A percentile compares a stretch with the other conserved stretches of the same genome.
These are phyloP conservation scores for Fusarium redolens DNA, from an alignment of 2,329 filamentous ascomycete species.

Conservation along the genomic window DNA sequence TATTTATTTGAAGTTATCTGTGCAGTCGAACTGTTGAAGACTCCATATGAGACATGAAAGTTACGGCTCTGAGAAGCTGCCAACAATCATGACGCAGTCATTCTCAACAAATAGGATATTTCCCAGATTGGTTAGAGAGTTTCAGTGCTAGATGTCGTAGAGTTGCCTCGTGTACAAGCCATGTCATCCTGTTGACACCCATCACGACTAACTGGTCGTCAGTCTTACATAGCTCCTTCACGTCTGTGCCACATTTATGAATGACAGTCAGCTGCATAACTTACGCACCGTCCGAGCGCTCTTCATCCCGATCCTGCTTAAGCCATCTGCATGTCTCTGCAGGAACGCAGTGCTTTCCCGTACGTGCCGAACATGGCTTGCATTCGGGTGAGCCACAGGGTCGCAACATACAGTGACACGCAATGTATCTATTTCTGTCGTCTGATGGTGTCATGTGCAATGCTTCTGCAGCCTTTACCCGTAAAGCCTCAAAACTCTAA, in stretches of 20 bases:
- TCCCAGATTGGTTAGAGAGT: neutral
- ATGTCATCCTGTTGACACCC: neutral
- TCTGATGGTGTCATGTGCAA: conserved; percentile 7
- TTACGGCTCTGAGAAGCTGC: no score
- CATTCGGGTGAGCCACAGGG: neutral
- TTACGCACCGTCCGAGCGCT: neutral
- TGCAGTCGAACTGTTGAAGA: neutral
- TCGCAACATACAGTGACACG: neutral
- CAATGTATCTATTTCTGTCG: neutral
- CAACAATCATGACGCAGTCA: neutral
- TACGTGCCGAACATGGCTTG: neutral
- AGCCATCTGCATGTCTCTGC: neutral
- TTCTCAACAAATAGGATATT: neutral
- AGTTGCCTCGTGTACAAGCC: neutral
- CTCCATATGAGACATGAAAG: neutral
- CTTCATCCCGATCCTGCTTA: neutral
- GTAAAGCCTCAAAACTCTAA: conserved; percentile 9
- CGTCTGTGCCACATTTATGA: neutral
- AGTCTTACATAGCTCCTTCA: neutral
- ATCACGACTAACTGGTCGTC: neutral
- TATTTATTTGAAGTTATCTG: neutral
- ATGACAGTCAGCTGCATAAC: neutral
- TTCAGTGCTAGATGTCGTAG: no score
- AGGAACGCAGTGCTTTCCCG: neutral
- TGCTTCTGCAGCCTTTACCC: neutral